Evolutionary conservation across 177 flowering plant genomes (phyloP).

Genomic region (Vitis hybrid): DNA sequence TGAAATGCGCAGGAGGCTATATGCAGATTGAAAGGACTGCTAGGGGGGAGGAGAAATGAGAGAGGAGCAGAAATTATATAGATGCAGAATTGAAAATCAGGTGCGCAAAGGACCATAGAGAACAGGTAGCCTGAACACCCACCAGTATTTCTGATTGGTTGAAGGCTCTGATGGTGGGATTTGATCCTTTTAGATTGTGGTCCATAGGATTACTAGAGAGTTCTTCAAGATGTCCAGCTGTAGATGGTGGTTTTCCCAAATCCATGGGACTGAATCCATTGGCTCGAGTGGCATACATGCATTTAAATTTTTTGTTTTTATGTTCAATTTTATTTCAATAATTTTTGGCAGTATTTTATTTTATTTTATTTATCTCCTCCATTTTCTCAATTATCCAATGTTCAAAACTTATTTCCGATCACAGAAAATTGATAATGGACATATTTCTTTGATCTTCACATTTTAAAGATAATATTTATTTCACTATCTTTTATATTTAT

Average conservation of each 20-base stretch:
- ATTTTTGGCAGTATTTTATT: too few species aligned
- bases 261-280: conserved; percentile 11
- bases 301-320: not conserved
- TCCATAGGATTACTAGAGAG: not conserved
- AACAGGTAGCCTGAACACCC: not conserved
- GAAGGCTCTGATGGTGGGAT: not conserved
- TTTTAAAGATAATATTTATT: too few species aligned
- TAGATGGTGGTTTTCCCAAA: conserved; percentile 9
- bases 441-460: too few species aligned
- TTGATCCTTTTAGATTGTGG: not conserved
- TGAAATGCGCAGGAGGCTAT: not conserved
- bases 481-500: too few species aligned
- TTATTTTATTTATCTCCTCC: too few species aligned
- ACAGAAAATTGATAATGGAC: too few species aligned
- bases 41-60: not conserved
- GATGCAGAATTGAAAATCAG: conserved; percentile 1
- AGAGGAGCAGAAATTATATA: not conserved
- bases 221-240: too few species aligned
- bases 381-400: too few species aligned
- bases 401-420: too few species aligned
- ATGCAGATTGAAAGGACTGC: not conserved
- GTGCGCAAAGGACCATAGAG: not conserved
- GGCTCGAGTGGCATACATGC: not conserved
- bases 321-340: too few species aligned
- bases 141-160: conserved; percentile 2